Base-by-base conservation (phyloP, 75 land plant genomes). In the Azolla pinnata region DNA sequence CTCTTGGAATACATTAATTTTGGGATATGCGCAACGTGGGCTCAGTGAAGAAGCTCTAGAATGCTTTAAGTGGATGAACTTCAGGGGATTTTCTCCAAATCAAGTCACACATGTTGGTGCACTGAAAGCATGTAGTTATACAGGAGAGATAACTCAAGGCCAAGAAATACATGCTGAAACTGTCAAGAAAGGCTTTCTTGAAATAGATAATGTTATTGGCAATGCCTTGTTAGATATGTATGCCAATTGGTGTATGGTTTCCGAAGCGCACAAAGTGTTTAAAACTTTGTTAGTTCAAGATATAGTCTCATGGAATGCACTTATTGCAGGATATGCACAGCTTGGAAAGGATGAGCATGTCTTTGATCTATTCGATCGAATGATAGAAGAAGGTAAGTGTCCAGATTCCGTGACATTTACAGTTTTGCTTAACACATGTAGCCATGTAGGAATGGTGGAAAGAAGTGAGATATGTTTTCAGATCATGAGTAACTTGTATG, bases 1-100 rank as follows among this genome's bases (percentile, higher is more conserved):
- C 10, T 64, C 66, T 20, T 64, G 66, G 66, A 64, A 60, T 64
- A 62, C 40, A 5, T 29, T 64, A 25, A 55, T 64, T 55, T 58
- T 62, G 12, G 66, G 63, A 23, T 33, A 32, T 64, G 31, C 25
- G 17, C 66, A 64, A 32, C 25, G 27, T 23, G 27, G 60, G 2
- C 10, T 20, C 26, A 1, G 20, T 2, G 63, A 64, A 23, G 42
- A 64, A 10, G 63, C 60, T 14, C 12, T 64, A 12, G 33, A 25
- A 4, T 0, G 25, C 16, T 55, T 64, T 64, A n/a, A 64, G 19
- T 25, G 33, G 57, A 64, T 64, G 66, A 38, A 57, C 31, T 0
- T 20, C 12, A 18, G n/a, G 23, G 61, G 66, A 24, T 25, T 64
- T 1, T 5, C 2, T 24, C 61, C 61, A 34, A 30, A 64, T 35